Base-by-base conservation (phyloP, 371 early-diverging fungal species). In the Chytridium lagenaria region DNA sequence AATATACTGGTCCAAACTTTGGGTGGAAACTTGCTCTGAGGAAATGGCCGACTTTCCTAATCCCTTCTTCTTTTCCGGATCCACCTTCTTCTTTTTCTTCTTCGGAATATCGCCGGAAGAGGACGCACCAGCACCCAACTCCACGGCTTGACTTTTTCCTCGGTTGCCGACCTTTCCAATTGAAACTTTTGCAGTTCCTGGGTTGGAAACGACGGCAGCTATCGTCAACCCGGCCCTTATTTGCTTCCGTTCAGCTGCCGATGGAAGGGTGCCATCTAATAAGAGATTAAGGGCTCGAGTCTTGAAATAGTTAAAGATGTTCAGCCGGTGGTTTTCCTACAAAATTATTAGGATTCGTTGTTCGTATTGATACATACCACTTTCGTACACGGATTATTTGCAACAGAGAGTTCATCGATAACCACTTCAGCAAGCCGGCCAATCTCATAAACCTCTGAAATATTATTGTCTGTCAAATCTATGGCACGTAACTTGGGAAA, bases 291-390 rank as follows among this genome's bases (percentile, higher is more conserved):
- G 7, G 7, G 80, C 78, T 10, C 74, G 67, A 1, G 39, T 33
- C 64, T 78, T 77, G 69, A 82, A 82, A 50, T 82, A 82, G 19
- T 77, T 79, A 64, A 78, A 78, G 40, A 80, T 72, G 68, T 78
- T 80, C 28, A 70, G 52, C 1, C 83, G 71, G 70, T 77, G 73
- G 50, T 75, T 70, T 1, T 67, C 67, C 77, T 81, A 38, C 26
- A 59, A 70, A 44, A 26, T 34, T 19, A 67, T 33, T 28, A 50
- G 26, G 49, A 67, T 15, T 12, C 23, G 15, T 12, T 23, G 67
- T 49, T 37, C 37, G 28, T 57, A 1, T 30, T 2, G 5, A 66
- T 1, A 68, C 74, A 31, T 55, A 78, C 81, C 51, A 70, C 61
- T 52, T 77, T 73, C 3, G 79, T 72, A 22, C 78, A 64, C 22